Evolutionary conservation across 2,329 filamentous ascomycete species (phyloP), one percentile per base, ranked within the genome.

Genomic region (Aspergillus caelatus): DNA sequence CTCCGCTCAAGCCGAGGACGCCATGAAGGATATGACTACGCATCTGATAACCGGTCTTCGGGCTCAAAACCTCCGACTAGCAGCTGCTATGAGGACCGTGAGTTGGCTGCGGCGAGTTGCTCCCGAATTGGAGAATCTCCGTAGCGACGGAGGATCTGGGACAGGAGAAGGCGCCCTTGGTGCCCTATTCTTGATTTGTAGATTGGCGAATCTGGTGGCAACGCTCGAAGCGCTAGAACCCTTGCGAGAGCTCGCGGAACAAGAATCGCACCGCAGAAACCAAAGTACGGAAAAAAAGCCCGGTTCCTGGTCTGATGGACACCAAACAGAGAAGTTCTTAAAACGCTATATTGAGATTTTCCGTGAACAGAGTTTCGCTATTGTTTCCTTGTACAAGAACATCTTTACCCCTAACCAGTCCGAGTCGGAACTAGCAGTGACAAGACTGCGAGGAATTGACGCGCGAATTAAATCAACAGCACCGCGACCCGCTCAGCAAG

Each of bases 341-440:
- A 99, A 98, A 78, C 87, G 94, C 55, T 99, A 96, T 78, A 92
- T 99, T 71, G 95, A 99, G 75, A 93, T 99, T 32, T 98, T 98
- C 76, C 91, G 95, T 58, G 95, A 99, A 78, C 95, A 99, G 78
- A 97, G 92, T 75, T 99, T 99, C 77, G 91, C 90, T 50, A 96
- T 98, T 64, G 88, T 98, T 32, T 96, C 93, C 63, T 93, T 98
- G 85, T 97, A 96, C 78, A 92, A 90, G 72, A 95, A 91, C 72
- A 93, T 98, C 60, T 96, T 96, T 72, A 89, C 91, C 0, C 83
- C 86, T 3, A 84, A 88, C 28, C 74, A 79, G 36, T 72, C 76
- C 4, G 77, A 78, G 14, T 69, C 74, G 2, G 77, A 77, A 2
- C 61, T 71, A 43, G 70, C 71, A 16, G 65, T 70, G 54, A 61